Percentiles rank a stretch among this genome's conserved stretches.
These are phyloP conservation scores for Talaromyces sp. DNA, from an alignment of 2,329 filamentous ascomycete species.

Conservation along the genomic window DNA sequence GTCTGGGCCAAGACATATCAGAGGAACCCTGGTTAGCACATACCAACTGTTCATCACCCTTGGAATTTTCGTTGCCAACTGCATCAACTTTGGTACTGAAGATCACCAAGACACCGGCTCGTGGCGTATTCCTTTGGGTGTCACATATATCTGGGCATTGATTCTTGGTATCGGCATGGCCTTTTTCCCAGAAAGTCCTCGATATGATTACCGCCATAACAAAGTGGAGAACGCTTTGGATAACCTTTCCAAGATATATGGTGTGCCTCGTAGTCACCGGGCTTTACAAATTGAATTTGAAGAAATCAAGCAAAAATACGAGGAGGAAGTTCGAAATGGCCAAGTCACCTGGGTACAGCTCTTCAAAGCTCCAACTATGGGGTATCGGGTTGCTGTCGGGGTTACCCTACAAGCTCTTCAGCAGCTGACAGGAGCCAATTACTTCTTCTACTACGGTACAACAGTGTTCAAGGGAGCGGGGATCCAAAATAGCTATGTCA, in stretches of 20 bases:
- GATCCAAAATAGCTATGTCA: slow-evolving; percentile 64
- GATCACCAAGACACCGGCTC: slow-evolving; percentile 39
- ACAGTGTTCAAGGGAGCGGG: slow-evolving; percentile 63
- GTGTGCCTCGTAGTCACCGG: slow-evolving; percentile 55
- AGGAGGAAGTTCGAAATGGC: slow-evolving; percentile 51
- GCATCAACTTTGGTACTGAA: slow-evolving; percentile 51
- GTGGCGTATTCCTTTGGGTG: slow-evolving; percentile 56
- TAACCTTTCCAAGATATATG: slow-evolving; percentile 59
- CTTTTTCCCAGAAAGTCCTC: slow-evolving; percentile 60
- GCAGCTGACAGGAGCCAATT: slow-evolving; percentile 49
- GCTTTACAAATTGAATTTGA: slow-evolving; percentile 56
- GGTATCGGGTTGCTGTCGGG: slow-evolving; percentile 44
- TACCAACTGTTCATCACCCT: slow-evolving; percentile 53
- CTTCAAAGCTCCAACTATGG: slow-evolving; percentile 48
- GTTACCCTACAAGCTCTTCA: slow-evolving; percentile 47
- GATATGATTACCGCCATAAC: slow-evolving; percentile 61
- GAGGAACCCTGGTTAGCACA: slow-evolving; percentile 47
- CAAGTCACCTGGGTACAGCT: slow-evolving; percentile 37
- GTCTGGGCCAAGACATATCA: slow-evolving; percentile 48
- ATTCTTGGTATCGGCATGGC: slow-evolving; percentile 58
- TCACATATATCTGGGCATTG: slow-evolving; percentile 60
- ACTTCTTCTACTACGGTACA: slow-evolving; percentile 57
- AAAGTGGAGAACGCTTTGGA: slow-evolving; percentile 54
- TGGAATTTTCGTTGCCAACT: slow-evolving; percentile 51
- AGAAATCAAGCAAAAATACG: slow-evolving; percentile 60